phyloP scores from a whole-genome alignment of 1,284 basidiomycete genomes.

The Heterobasidion occidentale region DNA sequence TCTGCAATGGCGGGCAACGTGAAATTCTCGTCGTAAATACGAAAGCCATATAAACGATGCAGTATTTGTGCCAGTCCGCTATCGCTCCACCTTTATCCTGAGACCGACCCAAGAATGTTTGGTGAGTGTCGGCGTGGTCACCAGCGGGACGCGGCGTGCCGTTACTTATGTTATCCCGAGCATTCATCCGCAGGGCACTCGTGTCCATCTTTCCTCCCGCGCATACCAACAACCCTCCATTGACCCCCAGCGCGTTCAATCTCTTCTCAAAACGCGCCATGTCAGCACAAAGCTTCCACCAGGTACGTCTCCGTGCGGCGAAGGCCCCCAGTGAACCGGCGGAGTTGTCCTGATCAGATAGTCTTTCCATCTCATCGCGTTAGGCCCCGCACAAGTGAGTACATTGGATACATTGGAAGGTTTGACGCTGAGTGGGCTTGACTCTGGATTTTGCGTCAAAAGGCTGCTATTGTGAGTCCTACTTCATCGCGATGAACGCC shows the following conservation, averaged over 20 bases:
- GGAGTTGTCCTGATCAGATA: not conserved
- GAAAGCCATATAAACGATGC: too few relatives aligned
- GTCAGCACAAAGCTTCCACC: constrained; percentile 21
- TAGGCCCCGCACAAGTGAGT: constrained; percentile 64
- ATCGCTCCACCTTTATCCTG: too few relatives aligned
- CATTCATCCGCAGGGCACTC: not conserved
- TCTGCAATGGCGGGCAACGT: too few relatives aligned
- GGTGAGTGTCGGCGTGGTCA: not conserved
- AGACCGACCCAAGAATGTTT: not conserved
- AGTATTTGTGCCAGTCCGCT: too few relatives aligned
- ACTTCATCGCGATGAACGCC: not conserved
- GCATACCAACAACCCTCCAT: not conserved
- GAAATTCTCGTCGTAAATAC: too few relatives aligned
- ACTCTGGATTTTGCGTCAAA: constrained; percentile 3
- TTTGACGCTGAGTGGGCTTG: not conserved
- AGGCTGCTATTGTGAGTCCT: constrained; percentile 60
- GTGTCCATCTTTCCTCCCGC: not conserved
- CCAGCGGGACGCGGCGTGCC: constrained; percentile 6
- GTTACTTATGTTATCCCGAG: constrained; percentile 8
- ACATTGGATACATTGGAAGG: constrained; percentile 1
- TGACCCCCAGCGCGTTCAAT: not conserved
- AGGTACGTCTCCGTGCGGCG: constrained; percentile 15
- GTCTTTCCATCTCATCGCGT: constrained; percentile 1
- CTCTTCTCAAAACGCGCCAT: constrained; percentile 2
- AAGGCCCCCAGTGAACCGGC: not conserved